These are phyloP conservation scores for Cardamine resedifolia DNA, from an alignment of 345 rosid species.

Conservation along the genomic window DNA sequence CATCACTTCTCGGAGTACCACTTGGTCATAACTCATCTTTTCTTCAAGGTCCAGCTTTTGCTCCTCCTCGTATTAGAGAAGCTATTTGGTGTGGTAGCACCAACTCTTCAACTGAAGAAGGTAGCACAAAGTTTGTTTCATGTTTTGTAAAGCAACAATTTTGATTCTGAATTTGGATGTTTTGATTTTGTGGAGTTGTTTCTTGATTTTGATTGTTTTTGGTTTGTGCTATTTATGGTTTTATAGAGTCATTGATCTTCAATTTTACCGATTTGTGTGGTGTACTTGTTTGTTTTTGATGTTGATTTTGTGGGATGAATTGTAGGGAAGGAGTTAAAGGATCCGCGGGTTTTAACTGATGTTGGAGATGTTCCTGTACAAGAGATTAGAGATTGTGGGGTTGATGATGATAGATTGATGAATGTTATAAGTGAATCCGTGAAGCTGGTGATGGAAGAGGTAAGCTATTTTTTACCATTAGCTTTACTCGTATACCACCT, in stretches of 20 bases:
- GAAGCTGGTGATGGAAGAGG: conserved; percentile 93
- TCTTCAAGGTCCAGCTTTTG: conserved; percentile 99
- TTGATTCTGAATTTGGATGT: neutral
- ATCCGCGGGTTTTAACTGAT: conserved; percentile 90
- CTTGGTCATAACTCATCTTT: conserved; percentile 96
- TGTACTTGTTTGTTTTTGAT: neutral
- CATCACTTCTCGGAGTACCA: conserved; percentile 93
- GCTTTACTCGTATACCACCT: neutral
- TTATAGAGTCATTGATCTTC: neutral
- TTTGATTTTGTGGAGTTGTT: neutral
- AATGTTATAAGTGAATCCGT: conserved; percentile 83
- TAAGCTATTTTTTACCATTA: conserved; percentile 19
- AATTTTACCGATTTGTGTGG: neutral
- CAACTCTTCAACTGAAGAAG: conserved; percentile 91
- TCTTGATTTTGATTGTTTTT: neutral
- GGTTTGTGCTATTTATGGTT: neutral
- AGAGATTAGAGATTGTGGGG: conserved; percentile 96
- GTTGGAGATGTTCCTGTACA: conserved; percentile 98
- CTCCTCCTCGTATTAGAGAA: conserved; percentile 96
- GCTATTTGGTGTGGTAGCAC: conserved; percentile 99
- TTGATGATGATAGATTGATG: conserved; percentile 92
- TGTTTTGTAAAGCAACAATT: neutral
- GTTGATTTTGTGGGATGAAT: neutral
- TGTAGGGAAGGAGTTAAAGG: conserved; percentile 85
- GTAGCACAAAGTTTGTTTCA: conserved; percentile 37